These are phyloP conservation scores for Candida sp. DNA, from an alignment of 1,139 yeast species.

Conservation along the genomic window DNA sequence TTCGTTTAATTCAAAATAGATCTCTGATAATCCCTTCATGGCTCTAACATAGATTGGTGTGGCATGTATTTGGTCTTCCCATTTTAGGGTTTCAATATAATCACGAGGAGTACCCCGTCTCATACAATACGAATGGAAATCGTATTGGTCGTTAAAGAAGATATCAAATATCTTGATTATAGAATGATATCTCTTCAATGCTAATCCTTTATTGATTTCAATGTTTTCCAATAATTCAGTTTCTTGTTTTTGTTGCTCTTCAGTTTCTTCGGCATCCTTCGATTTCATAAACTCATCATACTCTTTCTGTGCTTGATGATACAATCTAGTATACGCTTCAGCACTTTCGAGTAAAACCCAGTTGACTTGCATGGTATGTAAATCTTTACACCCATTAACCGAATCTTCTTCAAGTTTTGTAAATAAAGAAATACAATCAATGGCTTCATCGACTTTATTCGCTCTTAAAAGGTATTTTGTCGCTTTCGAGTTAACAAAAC, in stretches of 20 bases:
- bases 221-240: conserved; percentile 33
- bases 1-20: conserved; percentile 49
- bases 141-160: conserved; percentile 82
- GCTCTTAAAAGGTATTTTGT: conserved; percentile 84
- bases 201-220: conserved; percentile 58
- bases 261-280: conserved; percentile 9
- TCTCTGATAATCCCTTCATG: conserved; percentile 57
- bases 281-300: conserved; percentile 10
- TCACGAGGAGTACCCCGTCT: conserved; percentile 90
- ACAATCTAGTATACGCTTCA: conserved; percentile 58
- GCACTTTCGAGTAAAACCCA: conserved; percentile 90
- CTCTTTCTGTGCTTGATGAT: conserved; percentile 19
- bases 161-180: conserved; percentile 66
- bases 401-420: conserved; percentile 76
- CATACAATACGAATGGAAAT: conserved; percentile 90
- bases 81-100: conserved; percentile 66
- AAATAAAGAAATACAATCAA: conserved; percentile 71
- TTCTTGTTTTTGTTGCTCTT: conserved; percentile 19
- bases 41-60: conserved; percentile 74
- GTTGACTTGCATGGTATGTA: conserved; percentile 87
- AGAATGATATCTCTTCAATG: conserved; percentile 75
- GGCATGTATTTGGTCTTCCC: conserved; percentile 76
- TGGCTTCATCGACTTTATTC: conserved; percentile 73
- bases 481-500: conserved; percentile 87
- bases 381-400: conserved; percentile 79